phyloP scores from a whole-genome alignment of 805 yeast species.

The Wickerhamomyces xylosicus region DNA sequence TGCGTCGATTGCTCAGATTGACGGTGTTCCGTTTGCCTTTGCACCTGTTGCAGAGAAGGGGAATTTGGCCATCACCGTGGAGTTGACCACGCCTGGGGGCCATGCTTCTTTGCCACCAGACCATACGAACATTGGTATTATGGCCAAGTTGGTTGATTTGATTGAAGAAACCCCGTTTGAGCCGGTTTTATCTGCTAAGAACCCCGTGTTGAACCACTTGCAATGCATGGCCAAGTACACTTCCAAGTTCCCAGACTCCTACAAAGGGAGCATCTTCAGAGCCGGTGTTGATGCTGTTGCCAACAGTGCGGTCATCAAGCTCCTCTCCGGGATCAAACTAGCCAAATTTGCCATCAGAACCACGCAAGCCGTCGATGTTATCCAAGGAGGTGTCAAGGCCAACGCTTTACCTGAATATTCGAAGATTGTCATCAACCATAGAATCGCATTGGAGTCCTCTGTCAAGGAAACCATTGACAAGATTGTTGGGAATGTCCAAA shows the following conservation, averaged over 20 bases:
- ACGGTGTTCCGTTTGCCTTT: conserved; percentile 30
- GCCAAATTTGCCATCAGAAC: conserved; percentile 11
- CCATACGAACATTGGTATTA: conserved; percentile 71
- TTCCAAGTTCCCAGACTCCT: conserved; percentile 9
- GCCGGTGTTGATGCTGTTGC: conserved; percentile 26
- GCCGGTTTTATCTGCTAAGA: conserved; percentile 36
- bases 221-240: conserved; percentile 50
- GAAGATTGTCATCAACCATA: conserved; percentile 45
- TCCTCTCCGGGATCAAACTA: conserved; percentile 8
- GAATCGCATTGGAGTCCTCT: conserved; percentile 49
- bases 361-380: conserved; percentile 19
- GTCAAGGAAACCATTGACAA: conserved; percentile 26
- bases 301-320: conserved; percentile 24
- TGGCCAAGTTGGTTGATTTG: conserved; percentile 42
- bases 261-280: conserved; percentile 23
- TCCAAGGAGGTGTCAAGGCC: conserved; percentile 64
- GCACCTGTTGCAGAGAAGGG: conserved; percentile 41
- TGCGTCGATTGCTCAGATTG: conserved; percentile 22
- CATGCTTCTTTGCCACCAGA: conserved; percentile 77
- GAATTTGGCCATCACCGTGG: conserved; percentile 15
- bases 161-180: conserved; percentile 45
- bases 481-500: conserved; percentile 8
- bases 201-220: conserved; percentile 48
- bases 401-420: conserved; percentile 63
- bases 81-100: conserved; percentile 56